A percentile compares a stretch with the other conserved stretches of the same genome.
Evolutionary conservation across 768 basidiomycete species (phyloP).

Genomic region (Chalciporus chontae): DNA sequence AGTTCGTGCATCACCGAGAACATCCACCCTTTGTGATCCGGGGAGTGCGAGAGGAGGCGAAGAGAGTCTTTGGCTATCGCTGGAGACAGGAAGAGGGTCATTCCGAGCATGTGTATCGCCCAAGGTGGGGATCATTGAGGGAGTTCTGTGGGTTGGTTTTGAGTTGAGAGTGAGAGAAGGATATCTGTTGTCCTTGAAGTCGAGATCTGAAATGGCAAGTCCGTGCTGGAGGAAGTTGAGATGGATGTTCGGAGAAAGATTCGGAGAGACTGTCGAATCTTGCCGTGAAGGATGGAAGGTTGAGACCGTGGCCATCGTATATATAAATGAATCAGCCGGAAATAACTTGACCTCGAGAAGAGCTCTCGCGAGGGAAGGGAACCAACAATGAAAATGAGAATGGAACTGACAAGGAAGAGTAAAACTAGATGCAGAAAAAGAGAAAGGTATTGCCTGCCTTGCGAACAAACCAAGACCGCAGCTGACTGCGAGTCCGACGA

Average conservation of each 20-base stretch:
- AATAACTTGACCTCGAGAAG: slow-evolving; percentile 18
- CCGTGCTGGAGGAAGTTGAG: slow-evolving; percentile 48
- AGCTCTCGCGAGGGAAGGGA: slow-evolving; percentile 11
- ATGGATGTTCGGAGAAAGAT: slow-evolving; percentile 31
- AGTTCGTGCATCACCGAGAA: slow-evolving; percentile 21
- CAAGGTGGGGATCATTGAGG: slow-evolving; percentile 30
- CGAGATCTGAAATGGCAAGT: slow-evolving; percentile 54
- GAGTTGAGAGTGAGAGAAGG: slow-evolving; percentile 31
- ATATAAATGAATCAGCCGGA: slow-evolving; percentile 19
- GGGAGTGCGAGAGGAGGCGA: slow-evolving; percentile 11
- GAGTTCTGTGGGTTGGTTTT: slow-evolving; percentile 21
- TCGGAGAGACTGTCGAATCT: slow-evolving; percentile 32
- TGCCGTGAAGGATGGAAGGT: slow-evolving; percentile 45
- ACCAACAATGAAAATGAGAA: slow-evolving; percentile 6
- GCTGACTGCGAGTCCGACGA: not conserved
- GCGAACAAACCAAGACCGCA: not conserved
- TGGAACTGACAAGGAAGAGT: slow-evolving; percentile 1
- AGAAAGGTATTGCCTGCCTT: not conserved
- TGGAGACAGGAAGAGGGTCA: slow-evolving; percentile 7
- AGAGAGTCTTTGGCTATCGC: slow-evolving; percentile 12
- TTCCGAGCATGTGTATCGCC: slow-evolving; percentile 28
- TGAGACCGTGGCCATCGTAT: slow-evolving; percentile 44
- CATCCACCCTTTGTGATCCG: slow-evolving; percentile 14
- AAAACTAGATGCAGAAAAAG: not conserved
- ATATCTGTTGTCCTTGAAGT: slow-evolving; percentile 64